A percentile compares a stretch with the other conserved stretches of the same genome.
Evolutionary conservation across 2,329 filamentous ascomycete species (phyloP).

Genomic region (Hymenoscyphus occultus): DNA sequence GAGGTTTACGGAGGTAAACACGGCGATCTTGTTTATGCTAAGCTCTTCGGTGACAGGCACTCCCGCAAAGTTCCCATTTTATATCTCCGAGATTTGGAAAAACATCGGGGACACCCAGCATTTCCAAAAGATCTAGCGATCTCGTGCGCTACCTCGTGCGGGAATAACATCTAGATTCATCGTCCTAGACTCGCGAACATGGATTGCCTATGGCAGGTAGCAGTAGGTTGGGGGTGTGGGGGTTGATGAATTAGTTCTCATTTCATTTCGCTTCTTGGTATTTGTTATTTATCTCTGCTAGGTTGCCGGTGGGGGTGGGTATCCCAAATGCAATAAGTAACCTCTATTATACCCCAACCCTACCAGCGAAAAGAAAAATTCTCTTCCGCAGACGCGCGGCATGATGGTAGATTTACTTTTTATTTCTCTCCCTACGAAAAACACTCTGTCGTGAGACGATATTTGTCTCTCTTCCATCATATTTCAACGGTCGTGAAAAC

Average conservation of each 20-base stretch:
- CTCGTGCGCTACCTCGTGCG: neutral
- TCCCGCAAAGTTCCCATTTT: neutral
- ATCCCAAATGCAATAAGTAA: neutral
- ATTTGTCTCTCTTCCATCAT: neutral
- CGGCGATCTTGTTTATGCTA: neutral
- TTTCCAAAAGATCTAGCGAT: too few relatives aligned
- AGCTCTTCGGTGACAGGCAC: neutral
- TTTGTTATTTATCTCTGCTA: neutral
- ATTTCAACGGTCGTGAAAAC: neutral
- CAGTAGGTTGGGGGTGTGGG: neutral
- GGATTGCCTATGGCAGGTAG: neutral
- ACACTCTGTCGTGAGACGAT: neutral
- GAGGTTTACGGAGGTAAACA: neutral
- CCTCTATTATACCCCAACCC: neutral
- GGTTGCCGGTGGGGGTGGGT: neutral
- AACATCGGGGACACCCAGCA: neutral
- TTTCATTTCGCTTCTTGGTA: neutral
- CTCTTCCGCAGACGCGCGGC: neutral
- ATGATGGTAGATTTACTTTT: neutral
- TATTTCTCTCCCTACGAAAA: neutral
- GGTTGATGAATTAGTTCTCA: neutral
- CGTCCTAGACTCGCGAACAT: neutral
- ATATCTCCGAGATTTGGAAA: neutral
- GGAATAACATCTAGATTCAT: neutral
- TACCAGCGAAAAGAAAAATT: neutral